Conservation (phyloP, 2,329 filamentous ascomycete species). For the Botrytis cinerea region DNA sequence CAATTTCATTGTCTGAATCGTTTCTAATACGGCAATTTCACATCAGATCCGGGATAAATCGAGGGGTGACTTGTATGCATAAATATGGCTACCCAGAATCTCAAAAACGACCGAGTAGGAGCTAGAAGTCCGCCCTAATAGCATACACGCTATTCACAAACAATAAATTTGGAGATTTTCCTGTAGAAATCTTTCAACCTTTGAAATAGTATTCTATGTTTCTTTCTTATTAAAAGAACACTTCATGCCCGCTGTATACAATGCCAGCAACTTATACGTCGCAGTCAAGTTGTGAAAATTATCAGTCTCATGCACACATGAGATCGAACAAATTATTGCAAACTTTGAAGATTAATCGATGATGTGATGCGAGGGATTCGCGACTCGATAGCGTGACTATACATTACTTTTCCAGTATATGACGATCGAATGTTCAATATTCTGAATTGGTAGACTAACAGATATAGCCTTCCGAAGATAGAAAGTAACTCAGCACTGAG, state of each 20-base stretch:
- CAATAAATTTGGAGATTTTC: background rate
- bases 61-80: too few species aligned
- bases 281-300: background rate
- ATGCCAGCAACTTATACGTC: background rate
- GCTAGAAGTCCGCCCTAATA: too few species aligned
- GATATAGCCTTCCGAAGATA: too few species aligned
- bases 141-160: too few species aligned
- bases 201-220: background rate
- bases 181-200: background rate
- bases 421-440: too few species aligned
- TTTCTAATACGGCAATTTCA: background rate
- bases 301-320: rapidly evolving
- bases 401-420: background rate
- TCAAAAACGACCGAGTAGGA: background rate
- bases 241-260: background rate
- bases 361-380: background rate
- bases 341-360: background rate
- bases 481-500: background rate
- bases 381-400: background rate
- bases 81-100: too few species aligned
- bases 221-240: background rate
- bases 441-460: background rate
- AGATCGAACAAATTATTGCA: background rate
- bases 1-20: background rate
- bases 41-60: background rate